phyloP scores from a whole-genome alignment of 345 rosid species.

The Corchorus olitorius region DNA sequence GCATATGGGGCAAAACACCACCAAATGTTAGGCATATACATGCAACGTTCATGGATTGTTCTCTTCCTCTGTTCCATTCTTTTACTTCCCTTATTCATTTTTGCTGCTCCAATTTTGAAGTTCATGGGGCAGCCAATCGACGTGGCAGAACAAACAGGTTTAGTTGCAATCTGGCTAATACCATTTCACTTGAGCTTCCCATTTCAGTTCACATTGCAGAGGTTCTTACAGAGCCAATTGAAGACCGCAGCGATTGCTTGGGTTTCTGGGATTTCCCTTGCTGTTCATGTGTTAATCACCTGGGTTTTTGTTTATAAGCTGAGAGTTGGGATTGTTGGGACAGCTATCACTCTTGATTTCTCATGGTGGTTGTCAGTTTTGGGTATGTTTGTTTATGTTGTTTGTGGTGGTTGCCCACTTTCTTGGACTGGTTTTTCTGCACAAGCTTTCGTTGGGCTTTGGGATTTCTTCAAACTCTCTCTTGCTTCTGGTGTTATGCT shows the following conservation, averaged over 20 bases:
- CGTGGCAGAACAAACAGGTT: constrained; percentile 53
- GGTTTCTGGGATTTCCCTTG: constrained; percentile 44
- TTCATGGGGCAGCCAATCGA: constrained; percentile 49
- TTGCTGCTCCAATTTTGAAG: constrained; percentile 49
- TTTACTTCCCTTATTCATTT: constrained; percentile 45
- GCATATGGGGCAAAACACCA: constrained; percentile 54
- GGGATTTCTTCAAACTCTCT: constrained; percentile 56
- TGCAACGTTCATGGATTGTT: constrained; percentile 63
- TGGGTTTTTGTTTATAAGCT: constrained; percentile 56
- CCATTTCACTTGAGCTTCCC: constrained; percentile 63
- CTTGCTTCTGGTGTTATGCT: constrained; percentile 65
- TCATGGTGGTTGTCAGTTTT: constrained; percentile 63
- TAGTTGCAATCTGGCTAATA: constrained; percentile 54
- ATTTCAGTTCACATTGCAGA: constrained; percentile 57
- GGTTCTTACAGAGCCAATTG: constrained; percentile 58
- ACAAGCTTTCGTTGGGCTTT: constrained; percentile 54
- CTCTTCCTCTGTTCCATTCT: constrained; percentile 45
- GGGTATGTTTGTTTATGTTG: constrained; percentile 42
- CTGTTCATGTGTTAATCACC: constrained; percentile 42
- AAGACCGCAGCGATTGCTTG: constrained; percentile 50
- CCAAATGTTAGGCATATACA: constrained; percentile 49
- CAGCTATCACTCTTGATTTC: constrained; percentile 51
- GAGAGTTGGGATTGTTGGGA: constrained; percentile 50
- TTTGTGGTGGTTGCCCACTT: constrained; percentile 53
- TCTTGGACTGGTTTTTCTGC: constrained; percentile 61